These are phyloP conservation scores for Cytospora piceicola DNA, from an alignment of 2,329 filamentous ascomycete species.

Conservation along the genomic window DNA sequence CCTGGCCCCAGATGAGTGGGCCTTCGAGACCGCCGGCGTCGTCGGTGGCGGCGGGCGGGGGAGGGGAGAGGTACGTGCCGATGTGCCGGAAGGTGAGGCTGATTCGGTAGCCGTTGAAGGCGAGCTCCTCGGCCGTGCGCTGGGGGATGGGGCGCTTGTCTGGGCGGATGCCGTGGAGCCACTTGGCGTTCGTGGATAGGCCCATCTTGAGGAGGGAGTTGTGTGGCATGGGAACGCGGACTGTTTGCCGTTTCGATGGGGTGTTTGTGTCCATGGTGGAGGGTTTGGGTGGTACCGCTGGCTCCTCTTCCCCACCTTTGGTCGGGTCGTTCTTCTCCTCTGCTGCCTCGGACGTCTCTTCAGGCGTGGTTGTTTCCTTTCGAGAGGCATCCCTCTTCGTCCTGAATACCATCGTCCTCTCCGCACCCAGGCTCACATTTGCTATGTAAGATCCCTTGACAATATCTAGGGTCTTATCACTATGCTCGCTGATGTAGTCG, in stretches of 20 bases:
- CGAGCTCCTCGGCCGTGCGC: slow-evolving; percentile 71
- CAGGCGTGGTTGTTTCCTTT: neutral
- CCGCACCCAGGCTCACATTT: slow-evolving; percentile 91
- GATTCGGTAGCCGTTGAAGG: slow-evolving; percentile 77
- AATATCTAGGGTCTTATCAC: slow-evolving; percentile 95
- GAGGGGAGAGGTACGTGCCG: slow-evolving; percentile 70
- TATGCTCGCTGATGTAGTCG: slow-evolving; percentile 95
- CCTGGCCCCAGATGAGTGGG: slow-evolving; percentile 85
- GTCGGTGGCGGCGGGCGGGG: no score
- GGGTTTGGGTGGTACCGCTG: neutral
- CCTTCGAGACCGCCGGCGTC: slow-evolving; percentile 48
- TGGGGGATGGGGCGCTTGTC: slow-evolving; percentile 76
- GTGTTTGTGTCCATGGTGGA: neutral
- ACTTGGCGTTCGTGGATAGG: slow-evolving; percentile 77
- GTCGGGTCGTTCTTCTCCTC: neutral
- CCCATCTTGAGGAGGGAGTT: slow-evolving; percentile 89
- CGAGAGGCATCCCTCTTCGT: slow-evolving; percentile 64
- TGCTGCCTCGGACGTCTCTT: neutral
- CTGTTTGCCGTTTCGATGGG: slow-evolving; percentile 55
- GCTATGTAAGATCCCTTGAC: slow-evolving; percentile 79
- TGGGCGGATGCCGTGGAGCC: slow-evolving; percentile 89
- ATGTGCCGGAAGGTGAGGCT: slow-evolving; percentile 91
- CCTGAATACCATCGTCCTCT: slow-evolving; percentile 86
- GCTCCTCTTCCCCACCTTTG: neutral
- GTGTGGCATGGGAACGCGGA: slow-evolving; percentile 78